Conservation (phyloP, 2,329 filamentous ascomycete species). For the Arthrobotrys sinensis region DNA sequence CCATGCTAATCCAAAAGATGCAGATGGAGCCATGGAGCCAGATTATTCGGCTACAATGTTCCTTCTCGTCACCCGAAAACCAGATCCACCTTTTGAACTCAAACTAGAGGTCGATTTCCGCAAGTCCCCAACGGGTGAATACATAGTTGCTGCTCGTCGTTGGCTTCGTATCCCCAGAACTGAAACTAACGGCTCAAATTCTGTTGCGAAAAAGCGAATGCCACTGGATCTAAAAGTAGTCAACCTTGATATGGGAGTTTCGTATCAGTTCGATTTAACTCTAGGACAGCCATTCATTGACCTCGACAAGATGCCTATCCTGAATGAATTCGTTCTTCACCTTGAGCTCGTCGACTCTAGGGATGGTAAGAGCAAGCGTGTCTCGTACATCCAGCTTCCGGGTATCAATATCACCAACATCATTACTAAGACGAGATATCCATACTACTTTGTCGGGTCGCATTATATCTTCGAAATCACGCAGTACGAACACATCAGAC, state of each 20-base stretch:
- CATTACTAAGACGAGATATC: slow-evolving; percentile 63
- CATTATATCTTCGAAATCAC: slow-evolving; percentile 64
- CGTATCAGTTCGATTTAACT: slow-evolving; percentile 63
- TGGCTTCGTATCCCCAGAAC: slow-evolving; percentile 60
- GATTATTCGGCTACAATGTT: slow-evolving; percentile 60
- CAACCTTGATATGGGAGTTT: slow-evolving; percentile 62
- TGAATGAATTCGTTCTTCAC: slow-evolving; percentile 62
- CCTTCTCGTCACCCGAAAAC: slow-evolving; percentile 39
- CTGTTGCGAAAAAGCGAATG: slow-evolving; percentile 52
- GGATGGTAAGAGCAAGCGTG: slow-evolving; percentile 59
- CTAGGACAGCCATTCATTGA: slow-evolving; percentile 56
- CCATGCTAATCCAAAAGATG: slow-evolving; percentile 25
- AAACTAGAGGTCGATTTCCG: slow-evolving; percentile 62
- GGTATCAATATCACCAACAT: slow-evolving; percentile 62
- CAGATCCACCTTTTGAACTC: slow-evolving; percentile 46
- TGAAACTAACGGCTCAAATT: slow-evolving; percentile 12
- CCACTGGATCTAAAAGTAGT: slow-evolving; percentile 63
- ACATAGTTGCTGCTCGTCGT: slow-evolving; percentile 55
- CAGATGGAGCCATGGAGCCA: slow-evolving; percentile 35
- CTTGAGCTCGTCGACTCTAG: slow-evolving; percentile 62
- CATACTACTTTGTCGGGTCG: slow-evolving; percentile 63
- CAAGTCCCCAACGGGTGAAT: slow-evolving; percentile 59
- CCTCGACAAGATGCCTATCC: slow-evolving; percentile 62
- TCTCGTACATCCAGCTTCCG: slow-evolving; percentile 63
- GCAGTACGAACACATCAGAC: slow-evolving; percentile 62